These are phyloP conservation scores for Dactylellina cionopaga DNA, from an alignment of 2,329 filamentous ascomycete species.

Conservation along the genomic window DNA sequence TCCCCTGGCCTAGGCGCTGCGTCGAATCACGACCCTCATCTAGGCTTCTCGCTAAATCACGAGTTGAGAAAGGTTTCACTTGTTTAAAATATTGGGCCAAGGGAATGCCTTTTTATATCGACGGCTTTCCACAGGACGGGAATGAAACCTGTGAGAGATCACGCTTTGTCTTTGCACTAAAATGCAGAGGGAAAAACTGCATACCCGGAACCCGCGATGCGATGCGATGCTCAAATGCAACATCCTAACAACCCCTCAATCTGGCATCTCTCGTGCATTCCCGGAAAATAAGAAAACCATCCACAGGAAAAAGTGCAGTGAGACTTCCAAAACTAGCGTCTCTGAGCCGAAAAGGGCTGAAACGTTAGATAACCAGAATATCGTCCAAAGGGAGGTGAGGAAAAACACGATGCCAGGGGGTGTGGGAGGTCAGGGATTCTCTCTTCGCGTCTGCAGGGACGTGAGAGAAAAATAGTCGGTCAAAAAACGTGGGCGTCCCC, in stretches of 20 bases:
- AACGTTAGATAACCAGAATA: conserved; percentile 41
- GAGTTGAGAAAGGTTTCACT: neutral
- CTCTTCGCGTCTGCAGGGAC: conserved; percentile 51
- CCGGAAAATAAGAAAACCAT: conserved; percentile 15
- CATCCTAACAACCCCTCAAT: conserved; percentile 21
- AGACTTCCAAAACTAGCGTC: conserved; percentile 27
- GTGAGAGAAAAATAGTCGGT: conserved; percentile 23
- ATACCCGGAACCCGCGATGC: conserved; percentile 28
- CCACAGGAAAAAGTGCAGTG: conserved; percentile 32
- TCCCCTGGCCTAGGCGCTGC: conserved; percentile 26
- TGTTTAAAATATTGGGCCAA: conserved; percentile 1
- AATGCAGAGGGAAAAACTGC: conserved; percentile 16
- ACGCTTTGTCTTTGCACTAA: neutral
- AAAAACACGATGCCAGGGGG: conserved; percentile 34
- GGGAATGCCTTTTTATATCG: conserved; percentile 5
- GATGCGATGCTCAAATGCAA: conserved; percentile 34
- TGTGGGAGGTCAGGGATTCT: conserved; percentile 36
- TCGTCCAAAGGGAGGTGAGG: conserved; percentile 17
- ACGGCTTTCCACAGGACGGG: neutral
- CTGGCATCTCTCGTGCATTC: conserved; percentile 34
- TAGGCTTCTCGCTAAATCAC: conserved; percentile 14
- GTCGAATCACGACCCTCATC: conserved; percentile 11
- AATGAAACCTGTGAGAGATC: neutral
- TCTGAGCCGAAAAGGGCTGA: conserved; percentile 47
- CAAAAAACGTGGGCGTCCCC: conserved; percentile 52